phyloP scores from a whole-genome alignment of 2,329 filamentous ascomycete species.

The Alternaria sp. region DNA sequence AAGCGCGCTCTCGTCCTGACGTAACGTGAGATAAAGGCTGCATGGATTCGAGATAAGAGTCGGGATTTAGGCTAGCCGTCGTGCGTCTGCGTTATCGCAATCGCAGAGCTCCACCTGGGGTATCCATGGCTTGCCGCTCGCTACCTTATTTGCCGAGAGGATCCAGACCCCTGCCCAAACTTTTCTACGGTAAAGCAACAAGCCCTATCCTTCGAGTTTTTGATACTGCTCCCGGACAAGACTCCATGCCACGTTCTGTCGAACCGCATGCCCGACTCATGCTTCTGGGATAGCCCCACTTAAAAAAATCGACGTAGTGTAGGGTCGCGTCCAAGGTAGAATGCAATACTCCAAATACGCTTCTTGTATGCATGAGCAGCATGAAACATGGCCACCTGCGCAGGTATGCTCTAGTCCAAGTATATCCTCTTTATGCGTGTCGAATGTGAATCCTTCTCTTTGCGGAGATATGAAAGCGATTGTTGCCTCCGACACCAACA shows the following conservation, averaged over 20 bases:
- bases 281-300: not conserved
- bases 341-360: not conserved
- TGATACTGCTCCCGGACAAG: not conserved
- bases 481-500: not conserved
- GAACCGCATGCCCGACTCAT: not conserved
- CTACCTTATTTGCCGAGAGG: constrained; percentile 10
- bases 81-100: constrained; percentile 18
- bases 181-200: not conserved
- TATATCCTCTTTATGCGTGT: not conserved
- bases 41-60: constrained; percentile 25
- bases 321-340: not conserved
- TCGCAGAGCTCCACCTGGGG: constrained; percentile 16
- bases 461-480: not conserved
- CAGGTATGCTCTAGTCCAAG: not conserved
- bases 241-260: not conserved
- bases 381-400: not conserved
- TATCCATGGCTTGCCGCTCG: constrained; percentile 15
- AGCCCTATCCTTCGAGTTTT: not conserved
- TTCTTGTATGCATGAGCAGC: not conserved
- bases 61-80: constrained; percentile 8
- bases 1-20: constrained; percentile 19
- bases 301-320: not conserved
- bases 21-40: constrained; percentile 34
- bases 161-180: constrained; percentile 3
- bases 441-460: not conserved